Percentiles rank a stretch among this genome's conserved stretches.
Conservation (phyloP, 2,329 filamentous ascomycete species). For the Tolypocladium tropicale region DNA sequence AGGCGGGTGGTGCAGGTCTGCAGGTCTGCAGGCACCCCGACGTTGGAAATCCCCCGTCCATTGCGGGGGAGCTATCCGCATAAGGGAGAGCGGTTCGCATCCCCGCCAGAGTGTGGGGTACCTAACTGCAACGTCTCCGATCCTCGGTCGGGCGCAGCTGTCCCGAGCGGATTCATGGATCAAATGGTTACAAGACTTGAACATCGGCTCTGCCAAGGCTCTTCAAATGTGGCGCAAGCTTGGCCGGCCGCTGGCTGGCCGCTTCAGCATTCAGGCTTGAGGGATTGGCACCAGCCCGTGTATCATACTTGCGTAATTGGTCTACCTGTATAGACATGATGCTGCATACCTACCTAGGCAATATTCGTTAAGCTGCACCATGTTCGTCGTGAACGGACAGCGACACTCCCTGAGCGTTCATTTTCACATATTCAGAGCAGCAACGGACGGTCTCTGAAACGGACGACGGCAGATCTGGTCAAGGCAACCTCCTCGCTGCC, state of each 20-base stretch:
- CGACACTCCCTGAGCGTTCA: background rate
- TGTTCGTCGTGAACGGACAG: background rate
- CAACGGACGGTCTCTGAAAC: background rate
- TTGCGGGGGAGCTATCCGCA: background rate
- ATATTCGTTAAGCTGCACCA: background rate
- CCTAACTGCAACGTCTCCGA: background rate
- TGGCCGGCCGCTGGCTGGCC: background rate
- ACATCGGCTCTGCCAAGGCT: background rate
- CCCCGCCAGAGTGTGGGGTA: background rate
- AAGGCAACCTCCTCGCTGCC: background rate
- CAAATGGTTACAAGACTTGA: background rate
- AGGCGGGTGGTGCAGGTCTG: background rate
- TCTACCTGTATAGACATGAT: background rate
- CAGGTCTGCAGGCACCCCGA: too few species aligned
- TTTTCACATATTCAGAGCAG: background rate
- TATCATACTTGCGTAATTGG: background rate
- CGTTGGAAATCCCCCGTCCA: background rate
- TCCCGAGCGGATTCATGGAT: background rate
- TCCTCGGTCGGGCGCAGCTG: background rate
- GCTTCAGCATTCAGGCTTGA: too few species aligned
- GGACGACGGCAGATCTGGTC: background rate
- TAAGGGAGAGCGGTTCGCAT: background rate
- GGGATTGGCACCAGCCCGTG: background rate
- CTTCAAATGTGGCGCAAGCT: background rate
- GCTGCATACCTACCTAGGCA: background rate